Conservation (phyloP, 225 moss, liverwort and hornwort species). For the Bryum argenteum region DNA sequence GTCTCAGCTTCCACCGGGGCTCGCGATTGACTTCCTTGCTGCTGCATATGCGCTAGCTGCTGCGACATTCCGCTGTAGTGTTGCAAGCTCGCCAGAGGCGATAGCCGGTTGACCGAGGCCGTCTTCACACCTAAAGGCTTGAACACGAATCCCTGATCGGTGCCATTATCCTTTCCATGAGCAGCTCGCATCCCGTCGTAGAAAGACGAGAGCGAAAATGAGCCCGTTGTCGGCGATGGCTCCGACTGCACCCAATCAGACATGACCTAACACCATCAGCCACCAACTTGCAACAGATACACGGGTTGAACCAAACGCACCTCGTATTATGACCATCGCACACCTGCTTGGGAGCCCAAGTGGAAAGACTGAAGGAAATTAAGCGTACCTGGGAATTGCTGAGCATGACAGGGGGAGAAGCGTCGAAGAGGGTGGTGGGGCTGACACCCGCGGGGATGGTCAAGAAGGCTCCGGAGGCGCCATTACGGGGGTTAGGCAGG, state of each 20-base stretch:
- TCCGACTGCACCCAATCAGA: conserved; percentile 58
- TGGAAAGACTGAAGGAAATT: neutral
- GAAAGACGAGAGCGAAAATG: conserved; percentile 56
- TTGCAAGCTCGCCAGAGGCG: conserved; percentile 61
- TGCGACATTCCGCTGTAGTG: conserved; percentile 44
- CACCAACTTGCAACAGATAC: neutral
- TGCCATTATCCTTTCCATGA: conserved; percentile 42
- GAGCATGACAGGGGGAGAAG: conserved; percentile 83
- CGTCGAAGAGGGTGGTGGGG: conserved; percentile 77
- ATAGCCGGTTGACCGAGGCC: conserved; percentile 59
- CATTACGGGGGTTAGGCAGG: conserved; percentile 56
- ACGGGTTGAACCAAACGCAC: neutral
- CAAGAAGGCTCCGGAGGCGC: conserved; percentile 40
- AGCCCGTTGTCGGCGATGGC: conserved; percentile 91
- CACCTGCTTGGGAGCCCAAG: neutral
- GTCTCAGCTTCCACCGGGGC: conserved; percentile 43
- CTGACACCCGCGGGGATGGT: conserved; percentile 93
- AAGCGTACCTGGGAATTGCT: conserved; percentile 60
- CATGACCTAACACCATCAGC: conserved; percentile 22
- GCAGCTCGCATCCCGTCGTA: conserved; percentile 34
- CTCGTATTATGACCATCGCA: neutral
- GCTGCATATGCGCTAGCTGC: conserved; percentile 41
- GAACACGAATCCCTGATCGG: conserved; percentile 70
- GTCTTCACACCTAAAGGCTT: conserved; percentile 69
- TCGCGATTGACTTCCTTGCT: conserved; percentile 39